A percentile compares a stretch with the other conserved stretches of the same genome.
phyloP scores from a whole-genome alignment of 2,329 filamentous ascomycete species.

The Alternaria ethzedia region DNA sequence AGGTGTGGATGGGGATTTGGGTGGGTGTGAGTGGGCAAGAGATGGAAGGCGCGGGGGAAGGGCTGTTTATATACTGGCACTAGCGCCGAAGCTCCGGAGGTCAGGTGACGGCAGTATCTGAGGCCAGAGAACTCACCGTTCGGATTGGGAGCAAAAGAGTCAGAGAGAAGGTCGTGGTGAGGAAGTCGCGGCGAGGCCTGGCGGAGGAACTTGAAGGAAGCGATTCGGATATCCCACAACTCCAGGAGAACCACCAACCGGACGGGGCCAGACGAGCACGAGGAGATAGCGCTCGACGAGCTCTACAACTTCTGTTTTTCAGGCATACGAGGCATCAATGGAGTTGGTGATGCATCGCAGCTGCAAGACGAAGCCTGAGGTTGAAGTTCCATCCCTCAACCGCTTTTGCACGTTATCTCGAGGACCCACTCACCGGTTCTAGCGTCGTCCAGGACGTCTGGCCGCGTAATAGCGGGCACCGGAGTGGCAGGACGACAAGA shows the following conservation, averaged over 20 bases:
- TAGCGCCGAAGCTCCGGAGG: not conserved
- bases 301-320: conserved; percentile 22
- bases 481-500: not conserved
- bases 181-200: conserved; percentile 1
- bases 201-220: not conserved
- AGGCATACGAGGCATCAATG: not conserved
- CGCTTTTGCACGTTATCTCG: conserved; percentile 8
- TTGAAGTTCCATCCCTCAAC: conserved; percentile 24
- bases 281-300: conserved; percentile 28
- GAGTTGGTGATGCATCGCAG: conserved; percentile 23
- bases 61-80: conserved; percentile 15
- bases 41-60: conserved; percentile 16
- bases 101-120: conserved; percentile 21
- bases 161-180: conserved; percentile 2
- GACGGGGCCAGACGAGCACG: conserved; percentile 5
- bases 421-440: conserved; percentile 12
- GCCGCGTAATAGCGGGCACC: conserved; percentile 13
- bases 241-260: conserved; percentile 2
- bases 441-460: conserved; percentile 7
- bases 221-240: conserved; percentile 1
- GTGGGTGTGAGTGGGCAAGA: conserved; percentile 11
- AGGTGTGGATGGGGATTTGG: conserved; percentile 1
- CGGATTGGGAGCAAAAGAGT: conserved; percentile 3
- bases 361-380: conserved; percentile 17
- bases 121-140: conserved; percentile 14